Evolutionary conservation across 2,329 filamentous ascomycete species (phyloP), one percentile per base, ranked within the genome.

Genomic region (Tolypocladium album): DNA sequence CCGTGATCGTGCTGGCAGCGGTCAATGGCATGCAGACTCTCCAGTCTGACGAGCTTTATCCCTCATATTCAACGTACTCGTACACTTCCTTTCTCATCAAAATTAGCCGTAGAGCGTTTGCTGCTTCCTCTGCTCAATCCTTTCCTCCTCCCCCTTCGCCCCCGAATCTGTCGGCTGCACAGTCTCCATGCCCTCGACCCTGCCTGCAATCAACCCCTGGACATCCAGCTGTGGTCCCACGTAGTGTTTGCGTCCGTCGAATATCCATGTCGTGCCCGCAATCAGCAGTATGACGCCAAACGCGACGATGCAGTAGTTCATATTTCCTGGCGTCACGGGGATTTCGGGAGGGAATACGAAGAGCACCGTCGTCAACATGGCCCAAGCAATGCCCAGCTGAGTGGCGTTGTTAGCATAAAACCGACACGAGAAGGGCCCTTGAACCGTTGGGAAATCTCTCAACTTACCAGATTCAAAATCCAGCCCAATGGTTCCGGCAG

Each of bases 261-360:
- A 60, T 9, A 80, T 64, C 79, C 79, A 81, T 5, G 76, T 78
- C 0, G 69, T 56, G 1, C 68, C 69, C 0, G 78, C 70, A 22
- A 81, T 78, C 20, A 79, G 56, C 1, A 81, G 64, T 17, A 81
- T 78, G 39, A 81, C 67, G 1, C 75, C 78, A 64, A 80, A 80
- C 0, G 78, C 78, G 13, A 76, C 78, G 31, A 81, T 68, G 52
- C 74, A 77, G 65, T 81, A 81, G 67, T 81, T 92, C 88, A 91
- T 91, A 73, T 83, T 90, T 65, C 75, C 82, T 0, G 80, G 78
- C 0, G 83, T 84, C 2, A 87, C 85, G 0, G 86, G 87, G 4
- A 86, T 68, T 9, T 79, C 79, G 0, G 88, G 88, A 3, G 88
- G 88, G 72, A 91, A 90, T 24, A 90, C 79, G 72, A 91, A 91